A percentile compares a stretch with the other conserved stretches of the same genome.
Evolutionary conservation across 495 filamentous ascomycete genomes (phyloP).

Genomic region (Baudoinia panamericana): DNA sequence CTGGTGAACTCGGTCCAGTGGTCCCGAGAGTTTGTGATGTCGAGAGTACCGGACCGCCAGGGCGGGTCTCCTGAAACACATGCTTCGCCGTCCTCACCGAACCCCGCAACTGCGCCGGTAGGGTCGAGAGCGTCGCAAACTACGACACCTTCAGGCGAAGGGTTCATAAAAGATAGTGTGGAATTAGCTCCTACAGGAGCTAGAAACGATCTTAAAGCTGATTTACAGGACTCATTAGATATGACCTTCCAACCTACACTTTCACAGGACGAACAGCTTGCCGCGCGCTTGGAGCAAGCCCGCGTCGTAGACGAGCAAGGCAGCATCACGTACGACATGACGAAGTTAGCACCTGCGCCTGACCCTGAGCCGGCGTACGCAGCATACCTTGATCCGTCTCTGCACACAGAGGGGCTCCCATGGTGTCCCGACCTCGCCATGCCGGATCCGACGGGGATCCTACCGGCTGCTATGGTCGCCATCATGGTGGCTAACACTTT

Average conservation of each 20-base stretch:
- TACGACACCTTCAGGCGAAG: no score
- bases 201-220: no score
- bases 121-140: no score
- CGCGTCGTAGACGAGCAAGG: background rate
- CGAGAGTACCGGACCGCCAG: no score
- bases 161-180: no score
- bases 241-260: background rate
- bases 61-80: no score
- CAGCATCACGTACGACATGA: background rate
- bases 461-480: conserved; percentile 35
- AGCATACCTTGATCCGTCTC: conserved; percentile 37
- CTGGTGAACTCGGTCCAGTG: conserved; percentile 6
- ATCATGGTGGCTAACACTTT: conserved; percentile 39
- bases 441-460: conserved; percentile 52
- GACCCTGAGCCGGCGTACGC: conserved; percentile 14
- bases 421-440: conserved; percentile 71
- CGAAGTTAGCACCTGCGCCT: background rate
- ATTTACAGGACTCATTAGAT: no score
- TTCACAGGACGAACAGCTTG: background rate
- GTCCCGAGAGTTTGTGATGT: no score
- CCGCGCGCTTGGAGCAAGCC: background rate
- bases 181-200: no score
- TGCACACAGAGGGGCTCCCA: conserved; percentile 56
- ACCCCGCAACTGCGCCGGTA: no score
- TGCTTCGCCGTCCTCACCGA: no score